Evolutionary conservation across 192 early-diverging fungal species (phyloP).

Genomic region (Mortierella alpina): DNA sequence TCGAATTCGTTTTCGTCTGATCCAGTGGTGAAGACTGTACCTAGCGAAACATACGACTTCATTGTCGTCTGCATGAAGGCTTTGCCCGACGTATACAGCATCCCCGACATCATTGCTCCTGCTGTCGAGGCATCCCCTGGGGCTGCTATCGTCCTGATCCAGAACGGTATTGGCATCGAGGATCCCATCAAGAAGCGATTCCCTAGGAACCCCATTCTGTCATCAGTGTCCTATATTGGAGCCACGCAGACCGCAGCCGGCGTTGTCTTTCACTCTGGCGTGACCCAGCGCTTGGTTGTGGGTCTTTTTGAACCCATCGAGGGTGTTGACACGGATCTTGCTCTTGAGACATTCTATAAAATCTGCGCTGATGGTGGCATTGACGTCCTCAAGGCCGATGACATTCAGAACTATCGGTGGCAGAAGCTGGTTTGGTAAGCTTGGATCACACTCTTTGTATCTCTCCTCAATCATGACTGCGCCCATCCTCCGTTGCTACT

Average conservation of each 20-base stretch:
- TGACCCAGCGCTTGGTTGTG: slow-evolving; percentile 51
- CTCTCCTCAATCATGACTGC: not conserved
- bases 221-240: slow-evolving; percentile 72
- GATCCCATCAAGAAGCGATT: slow-evolving; percentile 66
- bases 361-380: slow-evolving; percentile 58
- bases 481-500: not conserved
- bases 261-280: slow-evolving; percentile 62
- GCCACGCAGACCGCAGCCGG: slow-evolving; percentile 66
- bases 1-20: too few relatives aligned
- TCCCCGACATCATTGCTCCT: slow-evolving; percentile 66
- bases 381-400: slow-evolving; percentile 50
- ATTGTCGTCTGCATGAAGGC: slow-evolving; percentile 76
- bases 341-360: slow-evolving; percentile 49
- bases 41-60: slow-evolving; percentile 64
- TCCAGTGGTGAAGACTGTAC: slow-evolving; percentile 54
- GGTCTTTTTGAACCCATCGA: slow-evolving; percentile 33
- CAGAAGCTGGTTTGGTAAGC: slow-evolving; percentile 75
- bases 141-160: slow-evolving; percentile 73
- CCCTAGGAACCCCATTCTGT: slow-evolving; percentile 70
- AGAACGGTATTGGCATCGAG: slow-evolving; percentile 80
- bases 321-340: slow-evolving; percentile 44
- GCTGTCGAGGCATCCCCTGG: slow-evolving; percentile 57
- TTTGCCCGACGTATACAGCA: slow-evolving; percentile 68
- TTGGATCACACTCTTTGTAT: not conserved
- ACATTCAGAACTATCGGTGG: slow-evolving; percentile 76